A percentile compares a stretch with the other conserved stretches of the same genome.
Evolutionary conservation across 73 alveolate genomes (phyloP).

Genomic region (Halteria grandinella): DNA sequence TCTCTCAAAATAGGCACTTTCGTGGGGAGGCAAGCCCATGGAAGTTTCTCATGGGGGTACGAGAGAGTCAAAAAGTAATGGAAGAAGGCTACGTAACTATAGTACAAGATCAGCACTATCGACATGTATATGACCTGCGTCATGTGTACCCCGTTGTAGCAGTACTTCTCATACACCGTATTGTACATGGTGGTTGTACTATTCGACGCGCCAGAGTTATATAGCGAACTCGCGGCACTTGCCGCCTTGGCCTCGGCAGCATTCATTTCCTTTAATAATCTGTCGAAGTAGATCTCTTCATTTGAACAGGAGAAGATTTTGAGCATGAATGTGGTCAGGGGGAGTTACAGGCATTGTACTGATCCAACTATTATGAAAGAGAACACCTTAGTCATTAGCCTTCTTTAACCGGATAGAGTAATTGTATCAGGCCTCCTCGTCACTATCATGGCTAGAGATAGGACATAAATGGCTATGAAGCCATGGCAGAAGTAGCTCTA

Average conservation of each 20-base stretch:
- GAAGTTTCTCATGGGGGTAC: constrained; percentile 41
- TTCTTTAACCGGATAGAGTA: constrained; percentile 35
- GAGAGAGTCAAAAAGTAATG: constrained; percentile 25
- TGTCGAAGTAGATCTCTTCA: not conserved
- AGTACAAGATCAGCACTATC: constrained; percentile 2
- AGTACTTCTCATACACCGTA: not conserved
- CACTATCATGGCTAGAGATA: constrained; percentile 14
- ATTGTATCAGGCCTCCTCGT: constrained; percentile 21
- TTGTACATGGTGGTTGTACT: too few species aligned
- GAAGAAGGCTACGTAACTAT: constrained; percentile 11
- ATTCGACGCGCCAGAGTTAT: too few species aligned
- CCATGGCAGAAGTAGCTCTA: constrained; percentile 10
- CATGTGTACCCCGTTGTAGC: constrained; percentile 16
- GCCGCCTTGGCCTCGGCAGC: too few species aligned
- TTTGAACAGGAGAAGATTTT: constrained; percentile 27
- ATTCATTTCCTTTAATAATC: too few species aligned
- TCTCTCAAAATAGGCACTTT: constrained; percentile 35
- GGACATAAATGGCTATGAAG: not conserved
- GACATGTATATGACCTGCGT: not conserved
- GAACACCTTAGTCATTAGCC: constrained; percentile 11
- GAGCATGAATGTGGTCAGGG: constrained; percentile 34
- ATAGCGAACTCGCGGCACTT: too few species aligned
- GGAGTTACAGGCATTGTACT: not conserved
- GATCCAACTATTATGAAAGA: constrained; percentile 9
- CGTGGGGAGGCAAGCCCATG: constrained; percentile 50